phyloP scores from a whole-genome alignment of 192 early-diverging fungal genomes.

The Coemansia sp. region DNA sequence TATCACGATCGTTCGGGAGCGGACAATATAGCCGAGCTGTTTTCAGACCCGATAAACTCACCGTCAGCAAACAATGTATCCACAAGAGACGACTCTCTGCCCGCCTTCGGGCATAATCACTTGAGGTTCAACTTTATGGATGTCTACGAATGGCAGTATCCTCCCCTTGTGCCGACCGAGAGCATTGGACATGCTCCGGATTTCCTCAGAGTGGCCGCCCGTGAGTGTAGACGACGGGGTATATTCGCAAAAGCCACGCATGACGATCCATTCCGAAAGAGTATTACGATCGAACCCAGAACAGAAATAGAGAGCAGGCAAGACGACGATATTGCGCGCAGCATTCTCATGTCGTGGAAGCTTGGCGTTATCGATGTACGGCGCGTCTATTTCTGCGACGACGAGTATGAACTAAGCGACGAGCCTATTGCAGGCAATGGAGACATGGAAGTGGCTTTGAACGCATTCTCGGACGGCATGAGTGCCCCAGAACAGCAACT shows the following conservation, averaged over 20 bases:
- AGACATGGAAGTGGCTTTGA: not conserved
- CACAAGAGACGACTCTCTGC: not conserved
- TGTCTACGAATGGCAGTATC: conserved; percentile 48
- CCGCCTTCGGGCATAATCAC: not conserved
- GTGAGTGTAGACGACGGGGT: conserved; percentile 35
- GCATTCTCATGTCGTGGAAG: conserved; percentile 38
- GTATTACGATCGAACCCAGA: conserved; percentile 28
- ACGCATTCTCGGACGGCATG: not conserved
- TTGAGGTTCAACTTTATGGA: conserved; percentile 47
- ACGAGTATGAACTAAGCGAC: conserved; percentile 21
- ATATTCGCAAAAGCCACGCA: conserved; percentile 15
- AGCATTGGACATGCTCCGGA: conserved; percentile 22
- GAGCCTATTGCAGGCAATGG: conserved; percentile 1
- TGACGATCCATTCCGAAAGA: conserved; percentile 36
- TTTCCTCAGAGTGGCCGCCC: conserved; percentile 40
- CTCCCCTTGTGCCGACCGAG: conserved; percentile 22
- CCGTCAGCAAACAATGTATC: not conserved
- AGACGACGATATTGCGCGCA: conserved; percentile 31
- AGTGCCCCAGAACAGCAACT: not conserved
- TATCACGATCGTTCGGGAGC: not conserved
- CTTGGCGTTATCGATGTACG: conserved; percentile 47
- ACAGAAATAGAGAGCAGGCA: conserved; percentile 3
- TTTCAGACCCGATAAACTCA: conserved; percentile 15
- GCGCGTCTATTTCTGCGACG: conserved; percentile 43
- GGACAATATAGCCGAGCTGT: conserved; percentile 12